These are phyloP conservation scores for Globisporangium emineosum DNA, from an alignment of 352 stramenopile genomes.

Conservation along the genomic window DNA sequence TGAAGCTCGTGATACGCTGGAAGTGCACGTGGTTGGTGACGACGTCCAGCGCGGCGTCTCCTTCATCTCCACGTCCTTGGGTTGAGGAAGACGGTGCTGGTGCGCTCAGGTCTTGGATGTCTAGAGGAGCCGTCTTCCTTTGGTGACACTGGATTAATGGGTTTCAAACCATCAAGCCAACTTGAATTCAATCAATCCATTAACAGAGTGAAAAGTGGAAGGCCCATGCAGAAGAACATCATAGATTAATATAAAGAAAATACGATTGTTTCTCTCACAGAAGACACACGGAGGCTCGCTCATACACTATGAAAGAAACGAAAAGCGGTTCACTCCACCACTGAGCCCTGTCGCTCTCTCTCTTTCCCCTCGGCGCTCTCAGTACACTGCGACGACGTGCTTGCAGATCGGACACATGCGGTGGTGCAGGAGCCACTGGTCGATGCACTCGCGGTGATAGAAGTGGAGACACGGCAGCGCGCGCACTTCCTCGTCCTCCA, in stretches of 20 bases:
- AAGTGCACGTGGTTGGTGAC: neutral
- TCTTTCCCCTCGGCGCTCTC: conserved; percentile 4
- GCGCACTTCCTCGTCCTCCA: conserved; percentile 71
- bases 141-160: no score
- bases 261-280: neutral
- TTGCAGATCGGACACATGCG: conserved; percentile 87
- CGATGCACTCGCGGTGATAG: conserved; percentile 89
- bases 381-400: conserved; percentile 78
- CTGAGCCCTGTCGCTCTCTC: neutral
- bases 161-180: no score
- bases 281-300: neutral
- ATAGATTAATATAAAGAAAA: neutral
- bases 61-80: neutral
- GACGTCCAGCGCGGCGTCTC: neutral
- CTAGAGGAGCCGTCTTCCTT: neutral
- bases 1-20: neutral
- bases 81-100: neutral
- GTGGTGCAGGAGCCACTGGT: conserved; percentile 87
- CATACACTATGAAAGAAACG: neutral
- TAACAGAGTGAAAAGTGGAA: no score
- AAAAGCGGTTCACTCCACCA: neutral
- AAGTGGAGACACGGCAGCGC: conserved; percentile 84
- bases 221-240: neutral
- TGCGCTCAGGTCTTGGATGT: neutral
- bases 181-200: no score